Percentiles rank a stretch among this genome's conserved stretches.
Conservation (phyloP, 176 grass and related monocot genomes). For the Cenchrus americanus region DNA sequence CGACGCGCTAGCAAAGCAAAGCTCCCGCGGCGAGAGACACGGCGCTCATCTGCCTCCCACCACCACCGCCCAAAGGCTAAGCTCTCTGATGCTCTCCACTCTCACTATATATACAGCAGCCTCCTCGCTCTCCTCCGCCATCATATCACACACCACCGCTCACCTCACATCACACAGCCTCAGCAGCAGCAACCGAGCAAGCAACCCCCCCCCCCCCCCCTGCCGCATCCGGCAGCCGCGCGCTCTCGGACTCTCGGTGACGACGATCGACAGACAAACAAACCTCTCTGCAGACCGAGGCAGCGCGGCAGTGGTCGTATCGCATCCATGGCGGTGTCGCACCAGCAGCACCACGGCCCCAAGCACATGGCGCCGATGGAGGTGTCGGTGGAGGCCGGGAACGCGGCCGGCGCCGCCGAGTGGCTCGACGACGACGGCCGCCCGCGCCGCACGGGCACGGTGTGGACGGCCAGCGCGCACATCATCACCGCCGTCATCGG, state of each 20-base stretch:
- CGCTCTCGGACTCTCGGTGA: not conserved
- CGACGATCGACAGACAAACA: not conserved
- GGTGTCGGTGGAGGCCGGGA: slow-evolving; percentile 45
- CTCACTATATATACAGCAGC: not conserved
- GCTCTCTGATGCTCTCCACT: not conserved
- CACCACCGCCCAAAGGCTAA: not conserved
- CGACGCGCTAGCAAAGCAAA: too few relatives aligned
- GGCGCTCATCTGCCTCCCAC: too few relatives aligned
- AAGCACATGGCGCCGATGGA: slow-evolving; percentile 33
- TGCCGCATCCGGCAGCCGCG: not conserved
- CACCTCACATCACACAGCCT: not conserved
- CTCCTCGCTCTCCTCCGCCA: not conserved
- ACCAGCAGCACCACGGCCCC: not conserved
- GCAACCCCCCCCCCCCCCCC: too few relatives aligned
- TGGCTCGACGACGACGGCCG: slow-evolving; percentile 52
- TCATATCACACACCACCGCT: not conserved
- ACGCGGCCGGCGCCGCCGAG: not conserved
- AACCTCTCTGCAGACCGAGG: too few relatives aligned
- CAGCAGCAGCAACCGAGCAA: not conserved
- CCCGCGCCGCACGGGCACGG: slow-evolving; percentile 23
- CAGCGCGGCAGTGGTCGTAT: too few relatives aligned
- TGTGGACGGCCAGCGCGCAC: slow-evolving; percentile 63
- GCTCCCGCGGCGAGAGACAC: not conserved
- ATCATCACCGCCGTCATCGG: slow-evolving; percentile 67
- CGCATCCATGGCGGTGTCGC: not conserved